Conservation (phyloP, 805 yeast species). For the Maudiozyma barnettii region DNA sequence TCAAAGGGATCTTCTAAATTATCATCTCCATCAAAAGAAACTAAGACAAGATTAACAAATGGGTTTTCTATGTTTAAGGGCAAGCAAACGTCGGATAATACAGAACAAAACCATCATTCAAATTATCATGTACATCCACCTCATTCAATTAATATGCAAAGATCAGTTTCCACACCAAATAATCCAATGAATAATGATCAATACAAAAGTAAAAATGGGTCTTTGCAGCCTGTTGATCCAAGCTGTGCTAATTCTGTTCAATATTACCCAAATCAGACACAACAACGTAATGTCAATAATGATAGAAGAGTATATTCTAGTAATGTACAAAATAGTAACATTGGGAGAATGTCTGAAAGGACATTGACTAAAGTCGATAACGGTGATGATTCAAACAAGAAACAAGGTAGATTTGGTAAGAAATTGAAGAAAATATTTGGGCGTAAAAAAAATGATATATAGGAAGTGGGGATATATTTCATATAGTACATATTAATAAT, state of each 20-base stretch:
- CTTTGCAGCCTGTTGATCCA: background rate
- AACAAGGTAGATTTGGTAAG: slow-evolving; percentile 28
- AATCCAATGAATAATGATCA: background rate
- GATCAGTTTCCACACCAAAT: background rate
- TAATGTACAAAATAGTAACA: background rate
- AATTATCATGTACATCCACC: background rate
- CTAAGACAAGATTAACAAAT: slow-evolving; percentile 3
- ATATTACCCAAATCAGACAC: background rate
- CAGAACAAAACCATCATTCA: background rate
- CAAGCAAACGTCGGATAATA: slow-evolving; percentile 4
- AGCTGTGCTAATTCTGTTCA: background rate
- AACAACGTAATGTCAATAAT: background rate
- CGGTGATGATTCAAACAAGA: slow-evolving; percentile 22
- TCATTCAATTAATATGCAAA: background rate
- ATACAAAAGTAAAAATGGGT: background rate
- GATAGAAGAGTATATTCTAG: background rate
- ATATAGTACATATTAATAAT: background rate
- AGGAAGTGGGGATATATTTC: background rate
- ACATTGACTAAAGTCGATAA: slow-evolving; percentile 8
- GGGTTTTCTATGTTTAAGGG: slow-evolving; percentile 16
- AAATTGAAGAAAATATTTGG: slow-evolving; percentile 36
- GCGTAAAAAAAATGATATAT: slow-evolving; percentile 18
- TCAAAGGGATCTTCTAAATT: background rate
- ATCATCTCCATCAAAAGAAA: background rate
- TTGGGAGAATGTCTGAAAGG: background rate